Conservation (phyloP, 1,284 basidiomycete species). For the Pisolithus thermaeus region DNA sequence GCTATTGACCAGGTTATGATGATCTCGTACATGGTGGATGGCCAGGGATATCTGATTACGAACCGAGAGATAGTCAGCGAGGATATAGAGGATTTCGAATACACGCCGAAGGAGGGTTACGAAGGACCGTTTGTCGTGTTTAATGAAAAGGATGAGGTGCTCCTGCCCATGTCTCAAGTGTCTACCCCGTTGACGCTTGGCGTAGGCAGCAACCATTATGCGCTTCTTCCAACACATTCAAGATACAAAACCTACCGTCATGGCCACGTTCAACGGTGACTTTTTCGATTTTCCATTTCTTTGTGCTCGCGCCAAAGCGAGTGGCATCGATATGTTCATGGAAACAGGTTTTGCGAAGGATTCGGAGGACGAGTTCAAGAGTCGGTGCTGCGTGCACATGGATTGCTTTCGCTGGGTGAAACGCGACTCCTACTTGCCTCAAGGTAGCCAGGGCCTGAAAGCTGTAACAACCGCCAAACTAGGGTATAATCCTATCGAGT, state of each 20-base stretch:
- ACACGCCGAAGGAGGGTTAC: constrained; percentile 97
- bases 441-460: constrained; percentile 97
- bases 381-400: constrained; percentile 93
- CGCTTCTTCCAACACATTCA: constrained; percentile 94
- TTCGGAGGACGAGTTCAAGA: constrained; percentile 94
- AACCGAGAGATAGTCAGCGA: constrained; percentile 97
- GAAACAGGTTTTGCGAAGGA: constrained; percentile 94
- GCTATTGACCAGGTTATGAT: constrained; percentile 99
- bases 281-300: constrained; percentile 99
- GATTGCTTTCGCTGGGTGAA: constrained; percentile 99
- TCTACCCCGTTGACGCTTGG: constrained; percentile 1
- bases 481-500: constrained; percentile 95
- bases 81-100: constrained; percentile 98
- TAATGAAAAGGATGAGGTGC: constrained; percentile 90
- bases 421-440: constrained; percentile 98
- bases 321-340: constrained; percentile 95
- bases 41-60: constrained; percentile 95
- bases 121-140: constrained; percentile 97
- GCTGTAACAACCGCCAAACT: constrained; percentile 97
- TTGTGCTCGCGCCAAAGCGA: constrained; percentile 78
- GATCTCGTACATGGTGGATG: constrained; percentile 99
- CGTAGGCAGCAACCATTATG: constrained; percentile 68
- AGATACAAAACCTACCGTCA: constrained; percentile 91
- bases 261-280: constrained; percentile 99
- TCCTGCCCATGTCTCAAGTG: neutral